A percentile compares a stretch with the other conserved stretches of the same genome.
Conservation (phyloP, 2,329 filamentous ascomycete genomes). For the Botrytis byssoidea region DNA sequence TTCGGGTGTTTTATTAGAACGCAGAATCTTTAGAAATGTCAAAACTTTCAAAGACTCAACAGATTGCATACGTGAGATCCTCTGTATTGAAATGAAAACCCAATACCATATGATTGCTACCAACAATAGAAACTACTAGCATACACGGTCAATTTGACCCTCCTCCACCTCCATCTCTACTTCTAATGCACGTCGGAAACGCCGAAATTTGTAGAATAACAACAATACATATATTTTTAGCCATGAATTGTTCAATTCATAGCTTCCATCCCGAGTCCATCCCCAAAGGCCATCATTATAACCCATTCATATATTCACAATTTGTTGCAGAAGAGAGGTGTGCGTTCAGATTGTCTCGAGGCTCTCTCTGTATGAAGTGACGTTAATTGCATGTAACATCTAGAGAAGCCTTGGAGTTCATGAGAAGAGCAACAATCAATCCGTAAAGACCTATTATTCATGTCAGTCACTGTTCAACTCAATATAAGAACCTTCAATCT, state of each 20-base stretch:
- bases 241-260: conserved; percentile 28
- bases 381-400: conserved; percentile 59
- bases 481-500: background rate
- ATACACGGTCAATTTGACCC: conserved; percentile 37
- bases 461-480: conserved; percentile 34
- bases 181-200: conserved; percentile 39
- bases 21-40: background rate
- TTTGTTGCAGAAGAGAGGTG: conserved; percentile 29
- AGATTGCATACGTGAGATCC: background rate
- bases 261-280: conserved; percentile 27
- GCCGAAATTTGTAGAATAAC: conserved; percentile 34
- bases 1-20: background rate
- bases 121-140: conserved; percentile 38
- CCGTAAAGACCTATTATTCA: conserved; percentile 81
- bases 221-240: conserved; percentile 38
- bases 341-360: conserved; percentile 34
- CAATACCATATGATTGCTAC: conserved; percentile 32
- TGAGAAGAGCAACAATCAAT: conserved; percentile 96
- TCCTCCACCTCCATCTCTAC: conserved; percentile 35
- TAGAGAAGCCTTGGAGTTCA: conserved; percentile 89
- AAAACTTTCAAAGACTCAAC: background rate
- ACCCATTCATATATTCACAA: conserved; percentile 34
- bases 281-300: conserved; percentile 34
- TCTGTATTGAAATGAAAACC: conserved; percentile 22
- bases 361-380: conserved; percentile 29